Conservation (phyloP, 23 red algal genomes). For the Agarophyton chilense region DNA sequence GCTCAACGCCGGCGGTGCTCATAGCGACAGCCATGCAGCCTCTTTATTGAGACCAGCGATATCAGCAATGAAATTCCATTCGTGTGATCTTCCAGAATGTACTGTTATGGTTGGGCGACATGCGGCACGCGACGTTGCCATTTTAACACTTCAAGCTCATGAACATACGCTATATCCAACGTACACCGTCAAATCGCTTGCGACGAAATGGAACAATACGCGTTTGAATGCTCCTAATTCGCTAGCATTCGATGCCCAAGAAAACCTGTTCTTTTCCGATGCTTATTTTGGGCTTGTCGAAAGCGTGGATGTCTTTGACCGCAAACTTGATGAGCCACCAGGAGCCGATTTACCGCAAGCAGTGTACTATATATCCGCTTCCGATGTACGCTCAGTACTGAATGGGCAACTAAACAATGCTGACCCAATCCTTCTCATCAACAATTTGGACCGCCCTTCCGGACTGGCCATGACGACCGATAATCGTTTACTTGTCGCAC, state of each 20-base stretch:
- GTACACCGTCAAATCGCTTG: neutral
- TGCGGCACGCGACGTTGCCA: neutral
- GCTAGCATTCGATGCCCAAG: neutral
- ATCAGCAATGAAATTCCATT: neutral
- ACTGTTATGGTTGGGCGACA: neutral
- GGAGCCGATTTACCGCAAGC: neutral
- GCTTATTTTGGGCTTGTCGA: conserved; percentile 14
- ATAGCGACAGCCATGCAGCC: neutral
- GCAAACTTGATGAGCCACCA: conserved; percentile 6
- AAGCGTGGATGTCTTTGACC: conserved; percentile 2
- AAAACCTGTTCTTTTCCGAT: conserved; percentile 8
- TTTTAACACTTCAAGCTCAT: neutral
- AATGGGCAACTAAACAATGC: neutral
- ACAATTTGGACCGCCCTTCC: neutral
- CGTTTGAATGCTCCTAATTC: conserved; percentile 3
- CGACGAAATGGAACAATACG: neutral
- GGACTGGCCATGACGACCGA: neutral
- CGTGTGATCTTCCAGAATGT: neutral
- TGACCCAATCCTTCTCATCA: neutral
- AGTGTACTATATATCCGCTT: neutral
- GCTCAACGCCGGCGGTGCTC: neutral
- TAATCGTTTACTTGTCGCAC: neutral
- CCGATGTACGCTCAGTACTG: neutral
- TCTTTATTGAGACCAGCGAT: conserved; percentile 5
- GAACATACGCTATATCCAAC: neutral